A percentile compares a stretch with the other conserved stretches of the same genome.
These are phyloP conservation scores for Trichophaea hybrida DNA, from an alignment of 2,329 filamentous ascomycete genomes.

Conservation along the genomic window DNA sequence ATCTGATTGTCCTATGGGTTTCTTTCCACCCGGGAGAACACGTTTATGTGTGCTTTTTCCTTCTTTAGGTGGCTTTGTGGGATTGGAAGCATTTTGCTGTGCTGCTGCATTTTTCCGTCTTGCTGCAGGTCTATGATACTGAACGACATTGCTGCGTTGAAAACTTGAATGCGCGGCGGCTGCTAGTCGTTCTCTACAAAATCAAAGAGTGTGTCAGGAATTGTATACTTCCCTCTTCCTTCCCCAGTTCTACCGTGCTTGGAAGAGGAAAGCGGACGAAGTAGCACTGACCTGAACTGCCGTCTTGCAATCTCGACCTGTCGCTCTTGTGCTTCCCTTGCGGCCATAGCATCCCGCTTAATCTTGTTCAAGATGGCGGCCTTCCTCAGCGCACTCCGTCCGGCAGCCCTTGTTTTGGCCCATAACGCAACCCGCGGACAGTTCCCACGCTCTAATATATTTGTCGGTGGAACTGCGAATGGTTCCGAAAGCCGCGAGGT, in stretches of 20 bases:
- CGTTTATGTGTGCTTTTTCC: not conserved
- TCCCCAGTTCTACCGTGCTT: not conserved
- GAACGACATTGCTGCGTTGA: slow-evolving; percentile 15
- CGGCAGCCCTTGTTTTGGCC: slow-evolving; percentile 37
- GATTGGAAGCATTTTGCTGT: not conserved
- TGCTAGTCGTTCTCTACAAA: slow-evolving; percentile 18
- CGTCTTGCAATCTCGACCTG: slow-evolving; percentile 21
- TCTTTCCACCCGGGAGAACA: not conserved
- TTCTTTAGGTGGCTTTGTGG: not conserved
- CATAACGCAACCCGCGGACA: slow-evolving; percentile 35
- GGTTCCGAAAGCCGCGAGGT: slow-evolving; percentile 57
- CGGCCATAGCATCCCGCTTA: slow-evolving; percentile 24
- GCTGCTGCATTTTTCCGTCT: not conserved
- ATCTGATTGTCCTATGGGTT: slow-evolving; percentile 10
- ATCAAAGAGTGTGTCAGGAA: slow-evolving; percentile 1
- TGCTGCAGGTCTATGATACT: slow-evolving; percentile 7
- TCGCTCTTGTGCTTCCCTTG: slow-evolving; percentile 18
- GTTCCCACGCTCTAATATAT: slow-evolving; percentile 47
- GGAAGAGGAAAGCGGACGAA: not conserved
- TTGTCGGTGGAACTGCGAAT: slow-evolving; percentile 53
- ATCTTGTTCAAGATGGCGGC: slow-evolving; percentile 49
- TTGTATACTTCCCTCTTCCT: not conserved
- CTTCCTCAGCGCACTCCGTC: slow-evolving; percentile 43
- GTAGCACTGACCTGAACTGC: slow-evolving; percentile 16
- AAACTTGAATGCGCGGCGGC: slow-evolving; percentile 15